Base-by-base conservation (phyloP, 129 eudicot genomes). In the Cynara cardunculus region DNA sequence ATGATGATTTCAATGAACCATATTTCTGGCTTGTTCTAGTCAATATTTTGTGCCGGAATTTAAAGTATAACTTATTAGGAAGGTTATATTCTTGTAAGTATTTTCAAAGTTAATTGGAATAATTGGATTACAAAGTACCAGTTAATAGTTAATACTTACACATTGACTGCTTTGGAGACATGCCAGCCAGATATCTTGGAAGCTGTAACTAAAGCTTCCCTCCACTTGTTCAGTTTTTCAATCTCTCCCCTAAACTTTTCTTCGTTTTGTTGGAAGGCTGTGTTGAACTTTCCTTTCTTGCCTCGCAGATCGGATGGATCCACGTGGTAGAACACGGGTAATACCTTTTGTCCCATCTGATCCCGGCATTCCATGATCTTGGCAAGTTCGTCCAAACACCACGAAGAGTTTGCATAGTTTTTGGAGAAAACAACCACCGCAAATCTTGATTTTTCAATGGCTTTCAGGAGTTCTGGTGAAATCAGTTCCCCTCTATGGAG, bases 311-410 rank as follows among this genome's bases (percentile, higher is more conserved):
- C 64, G 12, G 78, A 81, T 3, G 79, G 84, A 39, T 39, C 53
- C 18, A 73, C 74, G 7, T 81, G 66, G 30, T 81, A 81, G 28
- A 81, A 81, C 66, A 81, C 84, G 1, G 84, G 84, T 32, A 72
- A 53, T 39, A 79, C 75, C 66, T 0, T 70, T 5, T 70, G 77
- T 11, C 83, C 83, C 39, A 46, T 35, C 41, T 8, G 39, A 30
- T 79, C 4, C 8, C 25, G 71, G 35, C 66, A 11, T 53, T 53
- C 64, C 64, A 53, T 53, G 64, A 53, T 53, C 64, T 53, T 53
- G 8, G 64, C 22, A 14, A 53, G 64, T 6, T 53, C 64, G 22
- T 53, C 64, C 22, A 53, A 53, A 14, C 64, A 53, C 64, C 64
- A 53, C 8, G 64, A 53, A 18, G 64, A 53, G 64, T 53, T 53